Percentiles rank a stretch among this genome's conserved stretches.
phyloP scores from a whole-genome alignment of 2,329 filamentous ascomycete genomes.

The Bipolaris sorokiniana region DNA sequence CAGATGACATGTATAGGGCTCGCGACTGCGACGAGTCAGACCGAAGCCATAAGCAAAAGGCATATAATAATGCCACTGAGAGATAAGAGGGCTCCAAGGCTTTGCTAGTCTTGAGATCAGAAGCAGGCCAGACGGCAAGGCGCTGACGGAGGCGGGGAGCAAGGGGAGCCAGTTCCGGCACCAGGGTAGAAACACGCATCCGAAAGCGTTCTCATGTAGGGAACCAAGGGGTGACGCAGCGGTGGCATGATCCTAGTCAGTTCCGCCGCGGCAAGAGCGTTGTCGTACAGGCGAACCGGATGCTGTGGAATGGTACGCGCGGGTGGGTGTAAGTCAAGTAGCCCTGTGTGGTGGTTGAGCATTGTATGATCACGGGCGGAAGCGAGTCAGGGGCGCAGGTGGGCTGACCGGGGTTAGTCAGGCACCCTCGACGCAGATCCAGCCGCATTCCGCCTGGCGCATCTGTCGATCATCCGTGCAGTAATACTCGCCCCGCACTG shows the following conservation, averaged over 20 bases:
- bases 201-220: constrained; percentile 3
- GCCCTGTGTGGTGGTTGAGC: constrained; percentile 25
- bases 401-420: constrained; percentile 38
- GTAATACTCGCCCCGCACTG: constrained; percentile 22
- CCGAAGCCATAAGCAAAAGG: constrained; percentile 20
- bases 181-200: constrained; percentile 1
- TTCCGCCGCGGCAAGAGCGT: constrained; percentile 25
- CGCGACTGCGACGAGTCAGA: constrained; percentile 5
- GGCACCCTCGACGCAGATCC: constrained; percentile 29
- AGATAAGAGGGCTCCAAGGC: constrained; percentile 6
- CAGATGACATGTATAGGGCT: constrained; percentile 9
- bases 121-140: constrained; percentile 3
- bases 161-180: constrained; percentile 4
- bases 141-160: constrained; percentile 12
- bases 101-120: constrained; percentile 6
- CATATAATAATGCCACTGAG: constrained; percentile 1
- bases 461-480: constrained; percentile 16
- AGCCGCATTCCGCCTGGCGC: constrained; percentile 26
- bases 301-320: constrained; percentile 17
- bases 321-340: constrained; percentile 16
- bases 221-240: constrained; percentile 26
- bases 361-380: constrained; percentile 9
- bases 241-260: constrained; percentile 27
- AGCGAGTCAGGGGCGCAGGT: constrained; percentile 17
- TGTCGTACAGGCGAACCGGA: constrained; percentile 32